Conservation (phyloP, 2,329 filamentous ascomycete species). For the Raffaelea deltoideospora region DNA sequence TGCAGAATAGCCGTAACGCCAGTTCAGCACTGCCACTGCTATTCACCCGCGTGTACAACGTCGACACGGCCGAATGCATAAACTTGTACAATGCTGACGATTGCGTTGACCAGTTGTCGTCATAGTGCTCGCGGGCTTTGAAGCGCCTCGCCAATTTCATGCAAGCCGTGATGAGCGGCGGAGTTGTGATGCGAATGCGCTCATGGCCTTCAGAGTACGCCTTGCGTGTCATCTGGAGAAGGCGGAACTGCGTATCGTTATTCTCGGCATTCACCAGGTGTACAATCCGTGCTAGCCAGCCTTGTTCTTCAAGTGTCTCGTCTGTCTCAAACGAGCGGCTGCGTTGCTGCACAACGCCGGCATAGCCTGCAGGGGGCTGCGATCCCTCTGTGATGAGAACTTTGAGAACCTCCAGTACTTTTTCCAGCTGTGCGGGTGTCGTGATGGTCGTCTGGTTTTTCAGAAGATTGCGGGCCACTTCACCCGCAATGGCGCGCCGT, state of each 20-base stretch:
- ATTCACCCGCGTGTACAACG: constrained; percentile 74
- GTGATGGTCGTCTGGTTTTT: constrained; percentile 68
- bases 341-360: constrained; percentile 59
- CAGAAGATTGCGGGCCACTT: constrained; percentile 71
- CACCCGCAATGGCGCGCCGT: constrained; percentile 75
- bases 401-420: constrained; percentile 73
- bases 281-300: constrained; percentile 84
- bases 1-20: constrained; percentile 74
- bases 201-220: constrained; percentile 87
- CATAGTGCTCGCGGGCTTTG: constrained; percentile 78
- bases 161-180: constrained; percentile 76
- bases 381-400: constrained; percentile 90
- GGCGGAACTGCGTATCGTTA: constrained; percentile 88
- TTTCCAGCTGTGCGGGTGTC: constrained; percentile 66
- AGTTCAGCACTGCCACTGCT: constrained; percentile 61
- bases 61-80: constrained; percentile 75
- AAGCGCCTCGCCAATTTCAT: constrained; percentile 79
- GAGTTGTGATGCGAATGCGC: constrained; percentile 88
- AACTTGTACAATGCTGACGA: constrained; percentile 83
- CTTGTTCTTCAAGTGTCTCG: constrained; percentile 95
- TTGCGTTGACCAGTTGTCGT: constrained; percentile 48
- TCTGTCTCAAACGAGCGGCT: constrained; percentile 68
- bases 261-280: constrained; percentile 72
- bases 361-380: constrained; percentile 70
- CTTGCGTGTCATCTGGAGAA: constrained; percentile 76